A percentile compares a stretch with the other conserved stretches of the same genome.
phyloP scores from a whole-genome alignment of 441 rosid species.

The Melastoma candidum region DNA sequence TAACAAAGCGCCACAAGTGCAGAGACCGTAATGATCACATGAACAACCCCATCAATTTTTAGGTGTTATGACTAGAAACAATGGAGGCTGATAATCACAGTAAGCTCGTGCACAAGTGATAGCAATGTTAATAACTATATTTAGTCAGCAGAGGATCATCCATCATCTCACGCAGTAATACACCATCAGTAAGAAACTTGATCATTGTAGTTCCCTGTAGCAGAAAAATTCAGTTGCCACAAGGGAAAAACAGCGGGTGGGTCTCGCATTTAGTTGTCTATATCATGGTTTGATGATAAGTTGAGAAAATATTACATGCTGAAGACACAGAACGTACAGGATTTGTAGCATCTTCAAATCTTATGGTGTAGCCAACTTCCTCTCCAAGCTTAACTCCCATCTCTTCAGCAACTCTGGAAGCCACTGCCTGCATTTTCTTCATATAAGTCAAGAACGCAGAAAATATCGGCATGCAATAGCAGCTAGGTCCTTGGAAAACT shows the following conservation, averaged over 20 bases:
- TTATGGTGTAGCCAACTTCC: conserved; percentile 89
- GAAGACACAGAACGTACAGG: conserved; percentile 36
- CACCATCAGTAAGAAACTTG: conserved; percentile 86
- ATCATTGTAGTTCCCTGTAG: conserved; percentile 68
- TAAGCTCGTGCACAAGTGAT: no score
- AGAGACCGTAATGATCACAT: no score
- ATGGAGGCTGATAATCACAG: no score
- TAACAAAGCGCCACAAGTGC: no score
- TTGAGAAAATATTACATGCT: conserved; percentile 1
- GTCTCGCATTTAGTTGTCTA: not conserved
- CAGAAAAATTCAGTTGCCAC: conserved; percentile 21
- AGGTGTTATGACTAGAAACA: no score
- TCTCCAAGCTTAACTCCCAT: conserved; percentile 94
- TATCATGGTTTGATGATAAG: conserved; percentile 1
- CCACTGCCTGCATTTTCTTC: conserved; percentile 59
- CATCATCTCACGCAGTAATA: not conserved
- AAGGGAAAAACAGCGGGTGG: conserved; percentile 10
- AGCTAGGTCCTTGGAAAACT: no score
- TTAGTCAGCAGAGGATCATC: no score
- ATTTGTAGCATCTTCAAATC: conserved; percentile 85
- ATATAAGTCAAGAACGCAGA: not conserved
- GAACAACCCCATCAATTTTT: no score
- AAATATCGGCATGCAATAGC: no score
- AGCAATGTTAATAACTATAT: no score
- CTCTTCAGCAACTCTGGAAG: conserved; percentile 95